These are phyloP conservation scores for Candida mesenterica DNA, from an alignment of 1,139 yeast genomes.

Conservation along the genomic window DNA sequence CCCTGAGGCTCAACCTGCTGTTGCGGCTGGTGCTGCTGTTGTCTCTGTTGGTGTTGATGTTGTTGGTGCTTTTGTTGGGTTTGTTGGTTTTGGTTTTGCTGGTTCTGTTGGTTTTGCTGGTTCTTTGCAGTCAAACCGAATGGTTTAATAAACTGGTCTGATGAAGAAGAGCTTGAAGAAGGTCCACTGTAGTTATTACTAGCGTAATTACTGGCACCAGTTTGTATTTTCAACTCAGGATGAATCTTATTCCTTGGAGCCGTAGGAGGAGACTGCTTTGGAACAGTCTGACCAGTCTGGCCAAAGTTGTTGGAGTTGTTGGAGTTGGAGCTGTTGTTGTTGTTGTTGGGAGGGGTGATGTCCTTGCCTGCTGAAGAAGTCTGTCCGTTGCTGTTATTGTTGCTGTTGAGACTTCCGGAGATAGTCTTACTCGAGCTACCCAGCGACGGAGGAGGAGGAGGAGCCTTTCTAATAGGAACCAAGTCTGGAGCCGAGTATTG, in stretches of 20 bases:
- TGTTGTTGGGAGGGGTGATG: conserved; percentile 12
- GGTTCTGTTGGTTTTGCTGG: conserved; percentile 10
- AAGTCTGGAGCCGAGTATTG: conserved; percentile 21
- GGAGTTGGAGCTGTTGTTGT: too few species aligned
- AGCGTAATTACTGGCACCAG: conserved; percentile 14
- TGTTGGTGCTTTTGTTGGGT: conserved; percentile 13
- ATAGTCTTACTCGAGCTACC: not conserved
- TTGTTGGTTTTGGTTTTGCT: conserved; percentile 8
- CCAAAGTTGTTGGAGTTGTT: too few species aligned
- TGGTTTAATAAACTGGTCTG: conserved; percentile 12
- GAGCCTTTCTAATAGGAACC: conserved; percentile 53
- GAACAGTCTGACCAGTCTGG: conserved; percentile 16
- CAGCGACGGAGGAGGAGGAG: conserved; percentile 47
- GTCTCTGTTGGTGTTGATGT: conserved; percentile 11
- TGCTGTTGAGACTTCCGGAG: too few species aligned
- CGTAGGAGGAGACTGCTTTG: conserved; percentile 34
- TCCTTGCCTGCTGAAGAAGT: conserved; percentile 24
- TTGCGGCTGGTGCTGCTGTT: conserved; percentile 9
- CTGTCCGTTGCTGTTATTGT: conserved; percentile 6
- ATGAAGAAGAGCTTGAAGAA: not conserved
- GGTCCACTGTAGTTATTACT: conserved; percentile 8
- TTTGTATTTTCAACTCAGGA: conserved; percentile 33
- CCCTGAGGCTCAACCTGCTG: conserved; percentile 11
- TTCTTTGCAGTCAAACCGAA: conserved; percentile 13
- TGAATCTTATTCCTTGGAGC: conserved; percentile 30